Evolutionary conservation across 164 flowering plant species (phyloP).

Genomic region (Sedum album): DNA sequence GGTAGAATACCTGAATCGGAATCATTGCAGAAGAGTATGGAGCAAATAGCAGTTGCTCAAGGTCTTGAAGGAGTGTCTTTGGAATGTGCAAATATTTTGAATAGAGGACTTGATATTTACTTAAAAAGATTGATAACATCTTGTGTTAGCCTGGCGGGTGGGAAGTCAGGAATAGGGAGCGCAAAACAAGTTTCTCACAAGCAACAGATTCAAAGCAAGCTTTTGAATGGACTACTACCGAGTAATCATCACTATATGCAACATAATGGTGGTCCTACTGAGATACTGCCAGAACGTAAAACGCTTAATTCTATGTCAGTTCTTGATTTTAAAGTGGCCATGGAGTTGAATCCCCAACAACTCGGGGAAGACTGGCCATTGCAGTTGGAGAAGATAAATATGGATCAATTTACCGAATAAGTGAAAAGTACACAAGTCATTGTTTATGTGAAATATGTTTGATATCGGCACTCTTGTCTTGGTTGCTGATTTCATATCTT

Average conservation of each 20-base stretch:
- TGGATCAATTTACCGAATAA: conserved; percentile 56
- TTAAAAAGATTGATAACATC: conserved; percentile 74
- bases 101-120: conserved; percentile 67
- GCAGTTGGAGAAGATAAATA: conserved; percentile 74
- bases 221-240: conserved; percentile 62
- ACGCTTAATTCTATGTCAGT: conserved; percentile 40
- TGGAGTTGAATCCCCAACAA: conserved; percentile 89
- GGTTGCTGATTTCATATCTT: conserved; percentile 13
- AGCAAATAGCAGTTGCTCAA: conserved; percentile 64
- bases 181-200: conserved; percentile 31
- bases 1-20: conserved; percentile 55
- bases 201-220: conserved; percentile 46
- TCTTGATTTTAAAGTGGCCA: conserved; percentile 83
- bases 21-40: conserved; percentile 71
- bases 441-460: conserved; percentile 18
- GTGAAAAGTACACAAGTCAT: conserved; percentile 4
- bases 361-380: conserved; percentile 97
- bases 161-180: conserved; percentile 45
- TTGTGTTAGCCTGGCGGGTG: conserved; percentile 58
- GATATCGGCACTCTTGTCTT: conserved; percentile 27
- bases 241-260: conserved; percentile 52
- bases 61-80: conserved; percentile 76
- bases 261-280: conserved; percentile 31
- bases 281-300: conserved; percentile 36
- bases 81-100: conserved; percentile 75